These are phyloP conservation scores for Penicillium arizonense DNA, from an alignment of 495 filamentous ascomycete species.

Conservation along the genomic window DNA sequence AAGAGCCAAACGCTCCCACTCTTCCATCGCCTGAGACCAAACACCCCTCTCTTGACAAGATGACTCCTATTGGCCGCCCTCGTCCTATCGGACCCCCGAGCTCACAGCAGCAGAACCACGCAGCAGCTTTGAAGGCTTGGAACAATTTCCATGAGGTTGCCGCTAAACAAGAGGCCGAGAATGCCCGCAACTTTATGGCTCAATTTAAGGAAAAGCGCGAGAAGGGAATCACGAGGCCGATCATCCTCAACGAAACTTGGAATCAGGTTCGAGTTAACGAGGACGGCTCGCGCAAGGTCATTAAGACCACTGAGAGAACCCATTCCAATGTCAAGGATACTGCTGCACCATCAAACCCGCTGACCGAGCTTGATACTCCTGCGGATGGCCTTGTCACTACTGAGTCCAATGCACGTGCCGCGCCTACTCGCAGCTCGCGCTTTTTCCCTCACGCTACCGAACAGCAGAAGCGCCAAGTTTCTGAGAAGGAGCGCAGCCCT, in stretches of 20 bases:
- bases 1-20: slow-evolving; percentile 30
- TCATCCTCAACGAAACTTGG: slow-evolving; percentile 59
- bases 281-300: slow-evolving; percentile 38
- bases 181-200: slow-evolving; percentile 28
- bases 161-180: slow-evolving; percentile 42
- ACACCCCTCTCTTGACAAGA: slow-evolving; percentile 34
- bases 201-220: slow-evolving; percentile 51
- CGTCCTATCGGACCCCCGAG: slow-evolving; percentile 54
- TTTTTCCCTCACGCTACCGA: slow-evolving; percentile 65
- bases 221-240: not conserved
- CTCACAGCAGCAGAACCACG: slow-evolving; percentile 36
- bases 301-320: slow-evolving; percentile 28
- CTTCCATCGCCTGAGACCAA: slow-evolving; percentile 38
- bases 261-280: slow-evolving; percentile 47
- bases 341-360: slow-evolving; percentile 27
- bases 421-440: slow-evolving; percentile 55
- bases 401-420: slow-evolving; percentile 32
- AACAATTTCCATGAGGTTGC: slow-evolving; percentile 45
- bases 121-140: slow-evolving; percentile 43
- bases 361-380: slow-evolving; percentile 36
- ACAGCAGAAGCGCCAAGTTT: slow-evolving; percentile 34
- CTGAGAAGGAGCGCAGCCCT: slow-evolving; percentile 38
- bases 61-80: slow-evolving; percentile 42
- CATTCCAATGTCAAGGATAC: slow-evolving; percentile 22
- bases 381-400: slow-evolving; percentile 28